A percentile compares a stretch with the other conserved stretches of the same genome.
Evolutionary conservation across 2,329 filamentous ascomycete species (phyloP).

Genomic region (Diaporthe humulicola): DNA sequence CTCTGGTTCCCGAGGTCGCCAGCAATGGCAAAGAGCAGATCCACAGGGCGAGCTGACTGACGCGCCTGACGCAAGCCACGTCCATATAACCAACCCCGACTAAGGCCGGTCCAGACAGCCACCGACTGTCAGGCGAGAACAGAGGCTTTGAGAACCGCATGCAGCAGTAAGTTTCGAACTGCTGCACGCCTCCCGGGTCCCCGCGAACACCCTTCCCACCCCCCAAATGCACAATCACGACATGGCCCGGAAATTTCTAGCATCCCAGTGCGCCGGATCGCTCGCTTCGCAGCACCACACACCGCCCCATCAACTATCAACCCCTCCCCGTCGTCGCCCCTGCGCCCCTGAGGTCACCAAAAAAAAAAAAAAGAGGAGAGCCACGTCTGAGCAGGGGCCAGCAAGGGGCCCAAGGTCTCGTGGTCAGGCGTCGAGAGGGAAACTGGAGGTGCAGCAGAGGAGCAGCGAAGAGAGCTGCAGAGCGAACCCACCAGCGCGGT

Average conservation of each 20-base stretch:
- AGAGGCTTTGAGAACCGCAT: not conserved
- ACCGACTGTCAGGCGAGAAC: constrained; percentile 1
- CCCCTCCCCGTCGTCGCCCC: not conserved
- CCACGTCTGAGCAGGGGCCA: not conserved
- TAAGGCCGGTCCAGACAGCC: not conserved
- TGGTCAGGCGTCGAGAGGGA: not conserved
- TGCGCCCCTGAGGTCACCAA: constrained; percentile 19
- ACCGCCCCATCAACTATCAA: constrained; percentile 19
- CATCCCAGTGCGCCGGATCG: not conserved
- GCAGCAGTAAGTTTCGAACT: constrained; percentile 9
- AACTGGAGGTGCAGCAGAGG: not conserved
- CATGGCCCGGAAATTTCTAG: constrained; percentile 23
- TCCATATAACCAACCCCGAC: not conserved
- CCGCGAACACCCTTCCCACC: not conserved
- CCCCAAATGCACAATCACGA: constrained; percentile 13
- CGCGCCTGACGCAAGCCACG: constrained; percentile 22
- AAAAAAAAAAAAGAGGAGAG: not conserved
- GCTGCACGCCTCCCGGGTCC: not conserved
- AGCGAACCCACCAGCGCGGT: constrained; percentile 11
- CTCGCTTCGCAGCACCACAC: constrained; percentile 8
- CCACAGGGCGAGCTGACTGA: constrained; percentile 21
- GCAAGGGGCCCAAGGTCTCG: not conserved
- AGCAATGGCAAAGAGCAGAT: not conserved
- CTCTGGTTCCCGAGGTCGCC: not conserved
- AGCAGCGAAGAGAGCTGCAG: not conserved